Conservation (phyloP, 1,139 yeast species). For the Groenewaldozyma auringiensis region DNA sequence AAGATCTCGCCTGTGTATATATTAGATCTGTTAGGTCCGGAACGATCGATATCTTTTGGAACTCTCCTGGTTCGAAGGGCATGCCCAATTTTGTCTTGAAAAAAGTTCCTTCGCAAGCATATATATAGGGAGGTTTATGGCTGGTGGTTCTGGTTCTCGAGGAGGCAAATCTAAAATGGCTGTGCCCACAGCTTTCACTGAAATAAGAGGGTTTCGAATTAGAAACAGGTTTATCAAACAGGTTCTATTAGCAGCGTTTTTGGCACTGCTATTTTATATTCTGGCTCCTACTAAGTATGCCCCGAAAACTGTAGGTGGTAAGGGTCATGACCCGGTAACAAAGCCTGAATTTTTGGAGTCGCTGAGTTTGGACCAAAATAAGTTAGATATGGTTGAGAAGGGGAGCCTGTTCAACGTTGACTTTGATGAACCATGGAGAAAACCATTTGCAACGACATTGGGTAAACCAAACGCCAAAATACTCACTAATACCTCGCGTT, state of each 20-base stretch:
- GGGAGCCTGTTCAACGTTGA: slow-evolving; percentile 13
- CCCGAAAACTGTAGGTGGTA: background rate
- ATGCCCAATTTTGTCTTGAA: too few species aligned
- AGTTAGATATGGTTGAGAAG: slow-evolving; percentile 11
- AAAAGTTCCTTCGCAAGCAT: too few species aligned
- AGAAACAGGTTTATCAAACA: slow-evolving; percentile 1
- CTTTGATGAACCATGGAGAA: slow-evolving; percentile 12
- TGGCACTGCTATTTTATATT: background rate
- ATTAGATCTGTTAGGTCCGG: too few species aligned
- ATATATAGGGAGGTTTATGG: too few species aligned
- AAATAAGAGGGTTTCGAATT: background rate
- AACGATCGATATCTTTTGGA: too few species aligned
- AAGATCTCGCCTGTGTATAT: too few species aligned
- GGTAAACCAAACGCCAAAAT: slow-evolving; percentile 7
- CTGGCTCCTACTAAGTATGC: background rate
- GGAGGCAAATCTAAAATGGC: background rate
- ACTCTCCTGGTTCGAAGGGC: too few species aligned
- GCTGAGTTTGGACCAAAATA: slow-evolving; percentile 22
- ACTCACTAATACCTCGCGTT: slow-evolving; percentile 16
- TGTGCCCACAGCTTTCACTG: background rate
- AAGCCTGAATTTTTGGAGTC: slow-evolving; percentile 5
- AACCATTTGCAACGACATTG: slow-evolving; percentile 12
- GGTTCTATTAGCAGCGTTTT: background rate
- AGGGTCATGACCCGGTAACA: background rate
- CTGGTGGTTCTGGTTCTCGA: too few species aligned